phyloP scores from a whole-genome alignment of 805 yeast species.

The Maudiozyma turicensis region DNA sequence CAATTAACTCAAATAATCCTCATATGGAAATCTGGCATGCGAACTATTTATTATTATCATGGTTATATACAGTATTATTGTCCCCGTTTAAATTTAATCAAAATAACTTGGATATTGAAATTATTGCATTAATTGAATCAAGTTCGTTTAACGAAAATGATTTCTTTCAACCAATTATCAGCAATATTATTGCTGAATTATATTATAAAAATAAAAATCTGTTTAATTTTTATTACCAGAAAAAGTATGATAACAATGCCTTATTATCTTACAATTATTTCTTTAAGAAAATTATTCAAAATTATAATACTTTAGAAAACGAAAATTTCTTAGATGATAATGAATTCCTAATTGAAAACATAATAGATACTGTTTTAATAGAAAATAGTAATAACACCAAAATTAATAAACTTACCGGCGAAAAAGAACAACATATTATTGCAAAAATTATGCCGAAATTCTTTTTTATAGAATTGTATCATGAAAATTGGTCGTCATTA shows the following conservation, averaged over 20 bases:
- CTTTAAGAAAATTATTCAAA: slow-evolving; percentile 5
- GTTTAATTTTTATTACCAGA: slow-evolving; percentile 3
- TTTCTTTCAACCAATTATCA: slow-evolving; percentile 24
- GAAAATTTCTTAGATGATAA: not conserved
- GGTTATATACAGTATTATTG: slow-evolving; percentile 63
- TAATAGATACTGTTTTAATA: not conserved
- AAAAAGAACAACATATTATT: not conserved
- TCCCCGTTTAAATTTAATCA: slow-evolving; percentile 60
- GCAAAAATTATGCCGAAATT: slow-evolving; percentile 20
- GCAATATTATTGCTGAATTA: slow-evolving; percentile 25
- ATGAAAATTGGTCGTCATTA: slow-evolving; percentile 31
- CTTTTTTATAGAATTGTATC: slow-evolving; percentile 13
- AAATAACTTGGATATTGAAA: slow-evolving; percentile 25
- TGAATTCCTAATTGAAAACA: not conserved
- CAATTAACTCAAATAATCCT: slow-evolving; percentile 2
- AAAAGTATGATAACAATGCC: slow-evolving; percentile 1
- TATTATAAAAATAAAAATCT: slow-evolving; percentile 20
- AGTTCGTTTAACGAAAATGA: slow-evolving; percentile 37
- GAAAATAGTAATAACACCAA: not conserved
- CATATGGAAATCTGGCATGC: slow-evolving; percentile 35
- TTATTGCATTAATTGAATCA: slow-evolving; percentile 20
- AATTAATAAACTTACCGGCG: not conserved
- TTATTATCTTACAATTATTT: slow-evolving; percentile 14
- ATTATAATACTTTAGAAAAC: not conserved
- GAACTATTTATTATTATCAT: slow-evolving; percentile 44